Conservation (phyloP, 495 filamentous ascomycete genomes). For the Entonaema liquescens region DNA sequence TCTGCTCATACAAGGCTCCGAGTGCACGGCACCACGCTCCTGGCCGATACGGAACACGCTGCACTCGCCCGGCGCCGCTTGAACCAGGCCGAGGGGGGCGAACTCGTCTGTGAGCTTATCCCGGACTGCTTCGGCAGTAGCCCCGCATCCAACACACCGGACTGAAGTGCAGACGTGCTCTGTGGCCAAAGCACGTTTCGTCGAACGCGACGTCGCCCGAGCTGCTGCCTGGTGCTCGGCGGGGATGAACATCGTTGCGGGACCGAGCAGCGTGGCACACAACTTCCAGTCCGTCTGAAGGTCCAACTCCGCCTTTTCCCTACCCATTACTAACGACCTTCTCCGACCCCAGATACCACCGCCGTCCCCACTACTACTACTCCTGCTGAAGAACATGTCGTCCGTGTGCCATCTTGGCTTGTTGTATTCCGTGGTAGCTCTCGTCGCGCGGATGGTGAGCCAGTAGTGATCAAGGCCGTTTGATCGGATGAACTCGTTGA, state of each 20-base stretch:
- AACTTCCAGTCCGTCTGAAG: conserved; percentile 49
- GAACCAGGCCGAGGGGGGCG: conserved; percentile 22
- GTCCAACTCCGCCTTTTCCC: conserved; percentile 14
- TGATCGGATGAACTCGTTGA: conserved; percentile 35
- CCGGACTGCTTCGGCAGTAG: conserved; percentile 42
- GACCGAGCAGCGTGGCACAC: conserved; percentile 47
- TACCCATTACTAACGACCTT: not conserved
- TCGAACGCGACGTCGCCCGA: conserved; percentile 22
- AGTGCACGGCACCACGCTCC: conserved; percentile 47
- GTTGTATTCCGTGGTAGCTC: conserved; percentile 46
- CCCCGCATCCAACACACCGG: conserved; percentile 44
- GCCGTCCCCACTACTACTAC: conserved; percentile 11
- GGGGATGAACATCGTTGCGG: conserved; percentile 45
- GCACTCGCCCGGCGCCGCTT: conserved; percentile 31
- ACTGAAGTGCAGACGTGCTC: conserved; percentile 45
- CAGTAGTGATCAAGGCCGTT: conserved; percentile 45
- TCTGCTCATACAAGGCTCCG: conserved; percentile 42
- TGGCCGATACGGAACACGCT: conserved; percentile 43
- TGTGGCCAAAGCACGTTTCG: conserved; percentile 26
- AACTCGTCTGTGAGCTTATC: conserved; percentile 31
- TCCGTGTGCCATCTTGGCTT: conserved; percentile 49
- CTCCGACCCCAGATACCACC: conserved; percentile 8
- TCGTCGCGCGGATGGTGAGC: conserved; percentile 48
- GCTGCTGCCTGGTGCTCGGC: conserved; percentile 34
- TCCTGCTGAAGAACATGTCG: conserved; percentile 46